Evolutionary conservation across 768 basidiomycete genomes (phyloP).

Genomic region (Lactarius psammicola): DNA sequence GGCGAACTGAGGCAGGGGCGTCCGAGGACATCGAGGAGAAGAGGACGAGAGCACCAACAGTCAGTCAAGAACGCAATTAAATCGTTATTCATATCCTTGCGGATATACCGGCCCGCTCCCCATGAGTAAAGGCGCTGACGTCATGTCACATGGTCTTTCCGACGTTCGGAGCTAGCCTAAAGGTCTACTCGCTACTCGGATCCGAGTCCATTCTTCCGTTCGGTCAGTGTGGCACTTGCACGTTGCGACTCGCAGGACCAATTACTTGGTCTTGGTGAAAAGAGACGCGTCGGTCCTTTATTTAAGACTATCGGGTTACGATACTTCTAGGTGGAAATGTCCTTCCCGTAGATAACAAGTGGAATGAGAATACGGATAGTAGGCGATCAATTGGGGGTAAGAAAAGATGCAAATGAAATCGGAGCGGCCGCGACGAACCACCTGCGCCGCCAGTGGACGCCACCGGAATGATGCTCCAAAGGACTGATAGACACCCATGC

Average conservation of each 20-base stretch:
- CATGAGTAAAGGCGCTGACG: not conserved
- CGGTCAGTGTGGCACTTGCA: not conserved
- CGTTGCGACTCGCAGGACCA: too few relatives aligned
- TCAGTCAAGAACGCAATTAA: too few relatives aligned
- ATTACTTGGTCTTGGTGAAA: not conserved
- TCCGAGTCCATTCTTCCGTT: not conserved
- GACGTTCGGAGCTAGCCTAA: too few relatives aligned
- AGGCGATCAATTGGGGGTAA: too few relatives aligned
- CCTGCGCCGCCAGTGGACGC: too few relatives aligned
- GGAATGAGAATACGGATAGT: not conserved
- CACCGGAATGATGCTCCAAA: not conserved
- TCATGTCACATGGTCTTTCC: too few relatives aligned
- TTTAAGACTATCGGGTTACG: not conserved
- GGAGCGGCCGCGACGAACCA: not conserved
- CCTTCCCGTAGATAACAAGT: not conserved
- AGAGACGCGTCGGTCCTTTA: not conserved
- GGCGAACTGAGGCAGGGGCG: conserved; percentile 12
- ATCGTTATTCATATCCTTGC: not conserved
- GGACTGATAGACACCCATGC: too few relatives aligned
- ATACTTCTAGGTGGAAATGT: not conserved
- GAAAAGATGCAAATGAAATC: too few relatives aligned
- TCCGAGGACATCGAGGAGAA: conserved; percentile 15
- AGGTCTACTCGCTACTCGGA: too few relatives aligned
- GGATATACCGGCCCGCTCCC: not conserved
- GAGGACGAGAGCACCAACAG: not conserved